Evolutionary conservation across 139 green algal genomes (phyloP).

Genomic region (Chlorella sp.): DNA sequence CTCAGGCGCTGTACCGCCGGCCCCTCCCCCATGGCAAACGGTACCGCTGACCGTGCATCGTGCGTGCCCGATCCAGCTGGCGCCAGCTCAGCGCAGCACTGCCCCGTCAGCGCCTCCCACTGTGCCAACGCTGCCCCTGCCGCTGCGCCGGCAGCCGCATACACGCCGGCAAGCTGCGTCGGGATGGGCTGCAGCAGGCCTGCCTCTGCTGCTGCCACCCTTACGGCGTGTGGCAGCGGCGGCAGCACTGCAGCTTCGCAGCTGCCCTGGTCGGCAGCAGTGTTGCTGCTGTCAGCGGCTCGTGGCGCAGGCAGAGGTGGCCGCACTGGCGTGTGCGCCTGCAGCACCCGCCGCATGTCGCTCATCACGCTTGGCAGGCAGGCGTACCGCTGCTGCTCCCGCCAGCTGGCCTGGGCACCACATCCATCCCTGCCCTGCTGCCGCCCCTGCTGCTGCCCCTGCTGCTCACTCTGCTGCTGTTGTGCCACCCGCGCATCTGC

Average conservation of each 20-base stretch:
- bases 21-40: conserved; percentile 21
- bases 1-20: conserved; percentile 28
- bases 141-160: conserved; percentile 8
- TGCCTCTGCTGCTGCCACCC: not conserved
- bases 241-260: not conserved
- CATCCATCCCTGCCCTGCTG: not conserved
- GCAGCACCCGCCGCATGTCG: conserved; percentile 54
- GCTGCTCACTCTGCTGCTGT: not conserved
- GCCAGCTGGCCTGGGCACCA: not conserved
- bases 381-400: not conserved
- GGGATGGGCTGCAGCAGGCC: not conserved
- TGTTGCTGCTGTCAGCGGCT: not conserved
- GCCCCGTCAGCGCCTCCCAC: conserved; percentile 9
- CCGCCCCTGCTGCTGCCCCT: not conserved
- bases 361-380: conserved; percentile 66
- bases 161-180: not conserved
- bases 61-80: not conserved
- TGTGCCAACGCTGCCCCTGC: not conserved
- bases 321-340: conserved; percentile 15
- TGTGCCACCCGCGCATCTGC: not conserved
- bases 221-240: not conserved
- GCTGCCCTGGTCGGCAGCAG: no score
- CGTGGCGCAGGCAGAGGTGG: conserved; percentile 9
- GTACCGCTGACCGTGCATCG: conserved; percentile 5
- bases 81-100: not conserved